These are phyloP conservation scores for Xylariaceae sp. DNA, from an alignment of 2,329 filamentous ascomycete species.

Conservation along the genomic window DNA sequence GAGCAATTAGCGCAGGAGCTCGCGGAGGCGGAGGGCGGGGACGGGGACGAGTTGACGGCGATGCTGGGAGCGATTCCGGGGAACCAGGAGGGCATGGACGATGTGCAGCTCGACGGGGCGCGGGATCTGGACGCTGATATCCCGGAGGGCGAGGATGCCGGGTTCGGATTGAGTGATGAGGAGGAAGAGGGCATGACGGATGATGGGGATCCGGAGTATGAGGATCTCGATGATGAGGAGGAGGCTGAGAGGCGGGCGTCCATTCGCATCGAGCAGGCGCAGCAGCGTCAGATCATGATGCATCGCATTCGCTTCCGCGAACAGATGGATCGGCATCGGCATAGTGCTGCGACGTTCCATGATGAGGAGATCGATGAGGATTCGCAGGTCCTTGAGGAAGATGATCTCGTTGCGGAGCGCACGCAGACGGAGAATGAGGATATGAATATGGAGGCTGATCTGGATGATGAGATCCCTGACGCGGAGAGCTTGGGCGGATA, in stretches of 20 bases:
- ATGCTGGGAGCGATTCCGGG: constrained; percentile 29
- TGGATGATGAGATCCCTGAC: constrained; percentile 67
- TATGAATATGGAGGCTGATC: constrained; percentile 38
- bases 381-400: constrained; percentile 58
- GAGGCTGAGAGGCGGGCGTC: constrained; percentile 26
- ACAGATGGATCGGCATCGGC: constrained; percentile 49
- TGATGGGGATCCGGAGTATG: constrained; percentile 33
- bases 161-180: constrained; percentile 46
- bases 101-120: constrained; percentile 50
- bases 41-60: constrained; percentile 31
- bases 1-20: constrained; percentile 70
- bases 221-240: constrained; percentile 36
- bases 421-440: constrained; percentile 28
- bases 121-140: constrained; percentile 69
- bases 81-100: constrained; percentile 39
- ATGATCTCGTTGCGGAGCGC: constrained; percentile 44
- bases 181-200: constrained; percentile 37
- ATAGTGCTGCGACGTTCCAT: constrained; percentile 42
- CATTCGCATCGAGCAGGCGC: constrained; percentile 33
- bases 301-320: constrained; percentile 50
- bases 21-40: constrained; percentile 52
- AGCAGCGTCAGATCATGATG: constrained; percentile 46
- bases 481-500: constrained; percentile 56
- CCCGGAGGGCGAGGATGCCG: constrained; percentile 56
- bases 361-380: constrained; percentile 53